Percentiles rank a stretch among this genome's conserved stretches.
Evolutionary conservation across 148 eudicot genomes (phyloP).

Genomic region (Amaranthus palmeri): DNA sequence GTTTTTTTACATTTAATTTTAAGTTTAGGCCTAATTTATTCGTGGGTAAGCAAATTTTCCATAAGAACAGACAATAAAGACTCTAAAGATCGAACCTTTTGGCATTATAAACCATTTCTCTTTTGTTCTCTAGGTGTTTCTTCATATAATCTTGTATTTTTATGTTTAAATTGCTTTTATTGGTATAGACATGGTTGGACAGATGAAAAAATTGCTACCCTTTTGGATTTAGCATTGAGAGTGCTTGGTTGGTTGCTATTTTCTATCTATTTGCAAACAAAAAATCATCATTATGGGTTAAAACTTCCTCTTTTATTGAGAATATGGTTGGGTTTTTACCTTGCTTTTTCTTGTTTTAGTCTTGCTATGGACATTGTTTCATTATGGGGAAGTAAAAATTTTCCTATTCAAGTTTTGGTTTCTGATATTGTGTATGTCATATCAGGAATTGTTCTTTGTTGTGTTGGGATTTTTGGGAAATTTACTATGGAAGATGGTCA

Average conservation of each 20-base stretch:
- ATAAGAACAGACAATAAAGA: constrained; percentile 8
- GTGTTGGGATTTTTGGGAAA: constrained; percentile 32
- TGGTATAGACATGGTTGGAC: constrained; percentile 63
- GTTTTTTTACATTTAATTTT: constrained; percentile 34
- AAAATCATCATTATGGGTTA: constrained; percentile 22
- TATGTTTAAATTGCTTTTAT: constrained; percentile 37
- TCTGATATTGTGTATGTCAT: constrained; percentile 40
- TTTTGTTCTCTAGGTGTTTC: constrained; percentile 33
- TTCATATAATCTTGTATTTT: constrained; percentile 34
- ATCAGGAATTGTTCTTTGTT: constrained; percentile 41
- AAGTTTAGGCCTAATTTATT: constrained; percentile 29
- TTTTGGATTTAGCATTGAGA: constrained; percentile 41
- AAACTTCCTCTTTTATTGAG: constrained; percentile 52
- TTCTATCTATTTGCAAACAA: constrained; percentile 35
- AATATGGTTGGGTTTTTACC: constrained; percentile 66
- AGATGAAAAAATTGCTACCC: constrained; percentile 34
- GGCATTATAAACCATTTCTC: constrained; percentile 33
- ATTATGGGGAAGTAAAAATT: constrained; percentile 15
- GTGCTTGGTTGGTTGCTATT: constrained; percentile 38
- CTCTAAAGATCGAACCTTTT: constrained; percentile 29
- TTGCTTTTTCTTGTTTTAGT: constrained; percentile 46
- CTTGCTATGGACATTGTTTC: constrained; percentile 40
- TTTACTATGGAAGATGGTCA: constrained; percentile 15
- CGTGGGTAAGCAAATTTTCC: constrained; percentile 32
- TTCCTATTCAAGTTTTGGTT: constrained; percentile 33